Evolutionary conservation across 305 asterid species (phyloP), one percentile per base, ranked within the genome.

Genomic region (Plantago rigida): DNA sequence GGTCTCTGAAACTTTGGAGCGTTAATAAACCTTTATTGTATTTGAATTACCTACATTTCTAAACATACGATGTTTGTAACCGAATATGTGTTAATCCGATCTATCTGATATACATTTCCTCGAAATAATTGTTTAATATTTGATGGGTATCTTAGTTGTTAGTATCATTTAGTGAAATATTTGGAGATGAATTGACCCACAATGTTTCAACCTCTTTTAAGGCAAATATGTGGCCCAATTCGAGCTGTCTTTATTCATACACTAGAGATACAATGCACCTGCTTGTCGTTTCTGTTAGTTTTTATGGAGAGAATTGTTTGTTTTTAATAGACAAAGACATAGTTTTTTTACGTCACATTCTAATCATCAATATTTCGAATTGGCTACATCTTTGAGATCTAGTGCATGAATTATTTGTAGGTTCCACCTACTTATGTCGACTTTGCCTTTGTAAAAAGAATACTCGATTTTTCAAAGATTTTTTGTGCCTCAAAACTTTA

Each of bases 341-440:
- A 69, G 28, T 59, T 62, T 47, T 63, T 24, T 22, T 44, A 26
- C 28, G 64, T 59, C 59, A 55, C 72, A 66, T 74, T 67, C 64
- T 78, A 86, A 83, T 81, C 88, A 86, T 81, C 71, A 78, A 70
- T 64, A 47, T 64, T 44, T 68, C 81, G 94, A 78, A 83, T 81
- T 77, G 91, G 86, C 88, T 69, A 86, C 85, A 73, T 86, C 91
- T 76, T 73, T 79, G 26, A 78, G 82, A 86, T 83, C 68, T 76
- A 56, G 70, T 69, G 56, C 59, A 56, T 74, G 64, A 58, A 75
- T 75, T 76, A 59, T 50, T 69, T 66, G 44, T 60, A 75, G 90
- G 78, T 29, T 51, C 79, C 76, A 65, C 66, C 50, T 69, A 69
- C 48, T 56, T 54, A 46, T 63, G 75, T 71, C 78, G 74, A 75